phyloP scores from a whole-genome alignment of 2,329 filamentous ascomycete species.

The Venturia pyrina region DNA sequence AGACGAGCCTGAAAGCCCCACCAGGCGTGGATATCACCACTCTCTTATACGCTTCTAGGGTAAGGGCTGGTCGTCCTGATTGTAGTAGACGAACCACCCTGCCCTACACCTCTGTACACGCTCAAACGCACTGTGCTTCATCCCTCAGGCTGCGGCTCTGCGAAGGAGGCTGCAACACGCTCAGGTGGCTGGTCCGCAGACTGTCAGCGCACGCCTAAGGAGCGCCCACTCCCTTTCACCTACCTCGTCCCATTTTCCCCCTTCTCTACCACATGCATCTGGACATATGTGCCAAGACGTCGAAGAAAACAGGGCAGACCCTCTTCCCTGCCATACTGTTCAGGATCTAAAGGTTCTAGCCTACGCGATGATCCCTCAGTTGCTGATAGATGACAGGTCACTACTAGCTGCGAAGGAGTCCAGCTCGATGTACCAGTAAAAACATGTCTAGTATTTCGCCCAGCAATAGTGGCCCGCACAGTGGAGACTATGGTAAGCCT shows the following conservation, averaged over 20 bases:
- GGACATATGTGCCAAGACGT: background rate
- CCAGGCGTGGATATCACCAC: constrained; percentile 2
- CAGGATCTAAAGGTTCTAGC: background rate
- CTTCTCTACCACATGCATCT: background rate
- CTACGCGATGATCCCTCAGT: background rate
- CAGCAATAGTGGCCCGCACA: background rate
- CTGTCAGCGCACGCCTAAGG: background rate
- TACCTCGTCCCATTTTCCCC: background rate
- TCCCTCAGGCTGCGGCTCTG: constrained; percentile 1
- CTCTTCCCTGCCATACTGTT: background rate
- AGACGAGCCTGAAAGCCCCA: background rate
- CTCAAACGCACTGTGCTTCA: constrained; percentile 3
- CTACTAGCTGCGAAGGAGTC: background rate
- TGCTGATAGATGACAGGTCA: constrained; percentile 3
- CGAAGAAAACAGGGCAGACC: background rate
- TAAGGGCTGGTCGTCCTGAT: background rate
- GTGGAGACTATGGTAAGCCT: constrained; percentile 5
- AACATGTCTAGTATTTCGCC: background rate
- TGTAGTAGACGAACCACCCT: background rate
- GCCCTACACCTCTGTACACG: background rate
- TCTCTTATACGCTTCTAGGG: constrained; percentile 2
- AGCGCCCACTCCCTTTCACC: background rate
- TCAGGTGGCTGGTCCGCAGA: background rate
- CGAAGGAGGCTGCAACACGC: background rate
- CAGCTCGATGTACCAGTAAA: constrained; percentile 2